Evolutionary conservation across 805 yeast species (phyloP).

Genomic region (Starmerella geochares): DNA sequence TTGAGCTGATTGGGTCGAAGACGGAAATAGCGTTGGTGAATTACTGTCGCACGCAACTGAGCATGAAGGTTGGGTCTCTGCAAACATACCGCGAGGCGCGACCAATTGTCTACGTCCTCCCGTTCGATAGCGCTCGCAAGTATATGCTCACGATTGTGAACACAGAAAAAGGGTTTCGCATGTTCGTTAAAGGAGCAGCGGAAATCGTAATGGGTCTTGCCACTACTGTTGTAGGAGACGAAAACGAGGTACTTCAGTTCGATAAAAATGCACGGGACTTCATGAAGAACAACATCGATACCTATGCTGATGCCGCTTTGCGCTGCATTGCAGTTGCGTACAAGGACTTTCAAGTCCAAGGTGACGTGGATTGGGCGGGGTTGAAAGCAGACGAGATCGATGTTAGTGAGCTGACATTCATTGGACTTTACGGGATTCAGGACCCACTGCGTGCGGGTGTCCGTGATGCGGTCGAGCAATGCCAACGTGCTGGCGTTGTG

Average conservation of each 20-base stretch:
- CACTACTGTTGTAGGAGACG: slow-evolving; percentile 26
- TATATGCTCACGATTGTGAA: slow-evolving; percentile 78
- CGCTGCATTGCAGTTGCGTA: slow-evolving; percentile 87
- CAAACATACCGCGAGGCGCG: slow-evolving; percentile 39
- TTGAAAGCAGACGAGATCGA: slow-evolving; percentile 22
- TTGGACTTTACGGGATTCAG: slow-evolving; percentile 81
- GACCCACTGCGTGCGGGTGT: slow-evolving; percentile 92
- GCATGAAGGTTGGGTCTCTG: slow-evolving; percentile 36
- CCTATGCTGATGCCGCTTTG: slow-evolving; percentile 66
- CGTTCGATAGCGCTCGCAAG: slow-evolving; percentile 86
- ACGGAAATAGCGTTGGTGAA: slow-evolving; percentile 83
- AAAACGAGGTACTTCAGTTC: slow-evolving; percentile 7
- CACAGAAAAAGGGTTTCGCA: slow-evolving; percentile 40
- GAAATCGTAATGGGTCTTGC: slow-evolving; percentile 68
- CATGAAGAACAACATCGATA: slow-evolving; percentile 39
- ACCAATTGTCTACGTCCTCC: slow-evolving; percentile 57
- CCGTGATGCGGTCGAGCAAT: slow-evolving; percentile 72
- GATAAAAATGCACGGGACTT: slow-evolving; percentile 28
- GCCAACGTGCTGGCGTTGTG: slow-evolving; percentile 83
- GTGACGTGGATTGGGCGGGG: slow-evolving; percentile 15
- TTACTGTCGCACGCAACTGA: slow-evolving; percentile 51
- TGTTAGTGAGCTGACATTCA: slow-evolving; percentile 39
- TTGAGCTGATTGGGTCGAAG: slow-evolving; percentile 78
- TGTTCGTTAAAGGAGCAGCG: slow-evolving; percentile 87
- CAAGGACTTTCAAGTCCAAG: slow-evolving; percentile 41